Percentiles rank a stretch among this genome's conserved stretches.
Evolutionary conservation across 352 stramenopile species (phyloP).

Genomic region (Globisporangium nunn): DNA sequence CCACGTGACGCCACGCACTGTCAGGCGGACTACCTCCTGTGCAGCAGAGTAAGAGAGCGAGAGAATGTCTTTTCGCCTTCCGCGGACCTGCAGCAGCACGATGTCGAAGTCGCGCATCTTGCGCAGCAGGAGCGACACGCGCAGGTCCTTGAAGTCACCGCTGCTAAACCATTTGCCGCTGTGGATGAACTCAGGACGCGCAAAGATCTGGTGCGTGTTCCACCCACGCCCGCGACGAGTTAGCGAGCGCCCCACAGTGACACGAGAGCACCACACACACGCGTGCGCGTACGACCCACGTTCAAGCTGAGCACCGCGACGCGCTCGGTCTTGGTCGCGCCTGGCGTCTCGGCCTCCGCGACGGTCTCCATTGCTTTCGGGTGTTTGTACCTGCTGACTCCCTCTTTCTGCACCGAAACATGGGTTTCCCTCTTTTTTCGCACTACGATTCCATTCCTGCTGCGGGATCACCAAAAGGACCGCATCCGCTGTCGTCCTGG

Average conservation of each 20-base stretch:
- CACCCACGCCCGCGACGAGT: no score
- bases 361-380: background rate
- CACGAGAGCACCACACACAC: background rate
- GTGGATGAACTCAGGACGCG: conserved; percentile 69
- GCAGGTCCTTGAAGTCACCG: conserved; percentile 74
- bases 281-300: conserved; percentile 14
- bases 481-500: background rate
- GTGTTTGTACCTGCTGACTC: background rate
- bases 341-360: background rate
- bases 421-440: background rate
- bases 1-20: no score
- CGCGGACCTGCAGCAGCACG: conserved; percentile 46
- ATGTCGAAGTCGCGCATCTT: conserved; percentile 74
- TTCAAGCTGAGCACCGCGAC: conserved; percentile 69
- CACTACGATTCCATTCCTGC: background rate
- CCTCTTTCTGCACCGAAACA: conserved; percentile 14
- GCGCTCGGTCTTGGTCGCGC: conserved; percentile 24
- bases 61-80: no score
- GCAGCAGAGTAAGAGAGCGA: no score
- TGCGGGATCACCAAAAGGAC: no score
- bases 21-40: no score
- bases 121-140: conserved; percentile 50
- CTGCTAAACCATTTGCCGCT: conserved; percentile 58
- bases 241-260: no score
- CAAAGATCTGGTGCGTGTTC: conserved; percentile 45